Evolutionary conservation across 768 basidiomycete species (phyloP).

Genomic region (Clathrus columnatus): DNA sequence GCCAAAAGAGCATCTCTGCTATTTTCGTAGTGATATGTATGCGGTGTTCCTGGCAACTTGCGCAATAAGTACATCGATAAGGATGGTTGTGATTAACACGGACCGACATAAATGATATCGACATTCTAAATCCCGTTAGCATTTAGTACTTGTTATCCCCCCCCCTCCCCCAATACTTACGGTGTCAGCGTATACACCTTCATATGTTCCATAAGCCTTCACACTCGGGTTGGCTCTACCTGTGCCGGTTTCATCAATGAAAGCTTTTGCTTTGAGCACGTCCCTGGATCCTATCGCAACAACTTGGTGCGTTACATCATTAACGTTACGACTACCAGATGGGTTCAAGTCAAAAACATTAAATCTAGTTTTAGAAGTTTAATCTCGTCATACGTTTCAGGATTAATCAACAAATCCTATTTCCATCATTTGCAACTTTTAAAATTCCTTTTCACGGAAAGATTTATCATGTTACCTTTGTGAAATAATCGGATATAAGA

Average conservation of each 20-base stretch:
- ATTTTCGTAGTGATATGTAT: slow-evolving; percentile 75
- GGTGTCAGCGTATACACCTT: slow-evolving; percentile 61
- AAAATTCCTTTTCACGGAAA: background rate
- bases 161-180: slow-evolving; percentile 36
- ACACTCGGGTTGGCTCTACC: slow-evolving; percentile 45
- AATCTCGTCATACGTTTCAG: slow-evolving; percentile 47
- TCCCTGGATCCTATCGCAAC: slow-evolving; percentile 72
- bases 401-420: slow-evolving; percentile 71
- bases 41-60: slow-evolving; percentile 59
- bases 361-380: background rate
- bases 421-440: background rate
- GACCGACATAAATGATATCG: slow-evolving; percentile 70
- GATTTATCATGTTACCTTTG: background rate
- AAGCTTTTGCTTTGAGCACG: slow-evolving; percentile 57
- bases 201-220: slow-evolving; percentile 67
- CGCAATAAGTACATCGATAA: background rate
- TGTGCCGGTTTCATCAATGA: slow-evolving; percentile 46
- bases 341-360: background rate
- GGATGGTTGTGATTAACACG: too few relatives aligned
- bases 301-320: slow-evolving; percentile 60
- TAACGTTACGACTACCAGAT: slow-evolving; percentile 46
- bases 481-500: slow-evolving; percentile 2
- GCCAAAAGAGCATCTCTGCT: slow-evolving; percentile 67
- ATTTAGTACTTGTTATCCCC: too few relatives aligned
- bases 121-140: too few relatives aligned